Percentiles rank a stretch among this genome's conserved stretches.
These are phyloP conservation scores for Citrus reticulata DNA, from an alignment of 345 rosid genomes.

Conservation along the genomic window DNA sequence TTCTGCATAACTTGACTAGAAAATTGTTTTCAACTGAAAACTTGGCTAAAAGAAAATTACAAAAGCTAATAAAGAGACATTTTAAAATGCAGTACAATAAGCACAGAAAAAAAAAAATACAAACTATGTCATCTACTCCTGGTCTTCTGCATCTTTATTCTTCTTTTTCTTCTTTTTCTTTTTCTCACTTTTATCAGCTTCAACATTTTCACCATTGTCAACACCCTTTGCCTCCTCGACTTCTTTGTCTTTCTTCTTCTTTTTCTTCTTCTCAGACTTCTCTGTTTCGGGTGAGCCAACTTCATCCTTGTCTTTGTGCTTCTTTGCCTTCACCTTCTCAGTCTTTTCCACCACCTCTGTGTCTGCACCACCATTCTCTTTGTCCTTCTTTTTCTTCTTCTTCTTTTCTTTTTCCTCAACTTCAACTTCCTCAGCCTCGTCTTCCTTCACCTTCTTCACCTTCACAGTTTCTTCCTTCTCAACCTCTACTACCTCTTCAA, in stretches of 20 bases:
- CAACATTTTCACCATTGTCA: slow-evolving; percentile 33
- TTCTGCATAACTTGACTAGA: neutral
- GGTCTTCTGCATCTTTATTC: slow-evolving; percentile 38
- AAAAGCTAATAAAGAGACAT: slow-evolving; percentile 3
- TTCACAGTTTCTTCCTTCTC: slow-evolving; percentile 33
- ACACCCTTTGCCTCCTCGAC: slow-evolving; percentile 30
- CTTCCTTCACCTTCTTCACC: slow-evolving; percentile 32
- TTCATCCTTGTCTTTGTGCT: slow-evolving; percentile 32
- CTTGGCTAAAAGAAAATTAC: slow-evolving; percentile 15
- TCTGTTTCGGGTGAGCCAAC: slow-evolving; percentile 37
- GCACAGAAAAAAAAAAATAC: neutral
- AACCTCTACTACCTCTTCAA: slow-evolving; percentile 27
- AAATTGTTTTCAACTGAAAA: slow-evolving; percentile 7
- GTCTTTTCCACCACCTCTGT: slow-evolving; percentile 26
- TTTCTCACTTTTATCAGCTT: slow-evolving; percentile 60
- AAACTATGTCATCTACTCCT: neutral
- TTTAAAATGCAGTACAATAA: neutral
- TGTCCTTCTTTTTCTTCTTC: slow-evolving; percentile 50
- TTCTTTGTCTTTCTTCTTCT: slow-evolving; percentile 68
- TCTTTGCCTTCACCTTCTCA: slow-evolving; percentile 49
- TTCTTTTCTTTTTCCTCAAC: slow-evolving; percentile 43
- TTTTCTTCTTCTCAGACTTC: slow-evolving; percentile 60
- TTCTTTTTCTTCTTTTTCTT: slow-evolving; percentile 68
- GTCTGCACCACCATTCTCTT: slow-evolving; percentile 35
- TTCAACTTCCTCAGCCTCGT: slow-evolving; percentile 19